Conservation (phyloP, 1,139 yeast species). For the Magnusiomyces tetraspermus region DNA sequence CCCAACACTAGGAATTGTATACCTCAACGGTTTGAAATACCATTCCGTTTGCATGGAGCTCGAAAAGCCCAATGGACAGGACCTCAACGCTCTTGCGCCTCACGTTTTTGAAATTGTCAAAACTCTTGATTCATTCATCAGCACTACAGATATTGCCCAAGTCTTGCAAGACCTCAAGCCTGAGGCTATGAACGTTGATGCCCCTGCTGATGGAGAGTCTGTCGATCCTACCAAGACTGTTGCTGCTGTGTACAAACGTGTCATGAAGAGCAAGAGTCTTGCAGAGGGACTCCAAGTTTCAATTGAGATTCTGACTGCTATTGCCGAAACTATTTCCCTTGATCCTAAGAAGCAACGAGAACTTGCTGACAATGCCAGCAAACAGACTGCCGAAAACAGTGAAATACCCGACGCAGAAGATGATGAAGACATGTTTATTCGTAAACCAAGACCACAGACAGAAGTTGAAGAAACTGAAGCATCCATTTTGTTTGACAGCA, state of each 20-base stretch:
- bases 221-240: constrained; percentile 35
- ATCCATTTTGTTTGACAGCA: not conserved
- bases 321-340: constrained; percentile 48
- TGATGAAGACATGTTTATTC: constrained; percentile 15
- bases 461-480: not conserved
- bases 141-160: constrained; percentile 32
- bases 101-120: constrained; percentile 20
- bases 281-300: constrained; percentile 56
- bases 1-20: constrained; percentile 19
- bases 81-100: not conserved
- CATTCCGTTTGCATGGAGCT: constrained; percentile 14
- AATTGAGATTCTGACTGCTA: constrained; percentile 65
- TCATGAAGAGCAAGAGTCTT: constrained; percentile 42
- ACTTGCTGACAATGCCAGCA: not conserved
- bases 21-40: constrained; percentile 23
- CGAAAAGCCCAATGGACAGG: constrained; percentile 2
- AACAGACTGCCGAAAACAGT: not conserved
- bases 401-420: constrained; percentile 11
- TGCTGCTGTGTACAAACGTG: constrained; percentile 36
- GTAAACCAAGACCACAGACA: constrained; percentile 7
- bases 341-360: constrained; percentile 18
- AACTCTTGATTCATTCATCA: constrained; percentile 19
- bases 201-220: constrained; percentile 3
- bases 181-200: constrained; percentile 24
- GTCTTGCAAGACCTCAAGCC: constrained; percentile 35